Conservation (phyloP, 2,329 filamentous ascomycete species). For the Westerdykella aurantiaca region DNA sequence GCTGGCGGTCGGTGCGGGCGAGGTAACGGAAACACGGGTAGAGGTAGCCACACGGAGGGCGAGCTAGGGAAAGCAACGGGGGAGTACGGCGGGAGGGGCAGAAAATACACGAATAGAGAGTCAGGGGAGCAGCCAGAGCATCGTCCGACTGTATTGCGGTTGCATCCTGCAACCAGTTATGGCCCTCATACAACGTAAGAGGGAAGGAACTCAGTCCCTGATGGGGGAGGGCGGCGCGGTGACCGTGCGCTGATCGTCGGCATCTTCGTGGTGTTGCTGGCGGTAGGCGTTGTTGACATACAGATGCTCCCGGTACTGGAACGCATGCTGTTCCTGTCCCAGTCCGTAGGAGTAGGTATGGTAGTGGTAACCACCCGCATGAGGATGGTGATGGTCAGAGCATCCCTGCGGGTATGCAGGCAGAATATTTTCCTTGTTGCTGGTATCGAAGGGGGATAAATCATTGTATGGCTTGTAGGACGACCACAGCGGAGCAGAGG, state of each 20-base stretch:
- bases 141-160: too few relatives aligned
- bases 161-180: too few relatives aligned
- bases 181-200: too few relatives aligned
- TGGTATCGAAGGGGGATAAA: constrained; percentile 17
- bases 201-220: too few relatives aligned
- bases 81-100: too few relatives aligned
- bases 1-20: too few relatives aligned
- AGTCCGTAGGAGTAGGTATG: constrained; percentile 25
- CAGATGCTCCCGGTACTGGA: constrained; percentile 21
- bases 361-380: constrained; percentile 20
- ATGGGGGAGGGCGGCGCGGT: constrained; percentile 34
- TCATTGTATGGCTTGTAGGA: constrained; percentile 27
- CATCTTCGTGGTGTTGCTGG: constrained; percentile 21
- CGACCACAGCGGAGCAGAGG: constrained; percentile 18
- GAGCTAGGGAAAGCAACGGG: too few relatives aligned
- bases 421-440: constrained; percentile 32
- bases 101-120: too few relatives aligned
- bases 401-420: constrained; percentile 19
- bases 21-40: too few relatives aligned
- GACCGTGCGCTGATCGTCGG: constrained; percentile 33
- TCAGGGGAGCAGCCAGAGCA: too few relatives aligned
- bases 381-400: constrained; percentile 21
- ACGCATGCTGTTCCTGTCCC: constrained; percentile 23
- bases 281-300: constrained; percentile 22
- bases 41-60: too few relatives aligned